These are phyloP conservation scores for Malassezia psittaci DNA, from an alignment of 1,284 basidiomycete species.

Conservation along the genomic window DNA sequence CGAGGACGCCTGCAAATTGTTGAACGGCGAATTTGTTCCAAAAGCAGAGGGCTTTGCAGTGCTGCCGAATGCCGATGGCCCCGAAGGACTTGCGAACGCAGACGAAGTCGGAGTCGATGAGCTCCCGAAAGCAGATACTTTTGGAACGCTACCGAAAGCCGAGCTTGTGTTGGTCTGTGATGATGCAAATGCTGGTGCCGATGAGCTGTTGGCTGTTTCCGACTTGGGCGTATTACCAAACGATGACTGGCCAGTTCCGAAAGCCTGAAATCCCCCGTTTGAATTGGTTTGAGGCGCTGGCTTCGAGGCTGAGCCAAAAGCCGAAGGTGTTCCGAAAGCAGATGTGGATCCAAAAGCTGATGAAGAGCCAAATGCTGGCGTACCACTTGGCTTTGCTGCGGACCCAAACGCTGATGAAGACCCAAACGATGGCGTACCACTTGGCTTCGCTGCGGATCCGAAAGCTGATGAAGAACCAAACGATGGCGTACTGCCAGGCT, in stretches of 20 bases:
- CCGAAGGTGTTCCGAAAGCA: not conserved
- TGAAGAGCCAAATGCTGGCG: not conserved
- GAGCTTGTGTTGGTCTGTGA: too few relatives aligned
- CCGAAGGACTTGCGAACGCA: constrained; percentile 34
- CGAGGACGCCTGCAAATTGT: constrained; percentile 26
- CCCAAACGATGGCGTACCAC: too few relatives aligned
- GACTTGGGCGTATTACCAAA: too few relatives aligned
- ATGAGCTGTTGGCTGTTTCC: too few relatives aligned
- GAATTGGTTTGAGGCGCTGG: not conserved
- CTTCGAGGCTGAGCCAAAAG: not conserved
- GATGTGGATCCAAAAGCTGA: not conserved
- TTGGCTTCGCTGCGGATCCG: not conserved
- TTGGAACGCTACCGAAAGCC: too few relatives aligned
- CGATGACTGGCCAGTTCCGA: too few relatives aligned
- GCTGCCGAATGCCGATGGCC: constrained; percentile 33
- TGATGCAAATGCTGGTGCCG: too few relatives aligned
- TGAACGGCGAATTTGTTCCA: constrained; percentile 34
- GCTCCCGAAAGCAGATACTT: constrained; percentile 42
- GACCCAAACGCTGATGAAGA: constrained; percentile 44
- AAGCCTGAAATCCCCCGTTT: too few relatives aligned
- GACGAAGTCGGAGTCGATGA: constrained; percentile 28
- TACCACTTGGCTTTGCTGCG: constrained; percentile 17
- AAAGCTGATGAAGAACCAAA: not conserved
- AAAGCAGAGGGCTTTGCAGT: constrained; percentile 30
- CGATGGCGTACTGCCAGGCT: not conserved